Conservation (phyloP, 345 rosid genomes). For the Eucalyptus curtisii region DNA sequence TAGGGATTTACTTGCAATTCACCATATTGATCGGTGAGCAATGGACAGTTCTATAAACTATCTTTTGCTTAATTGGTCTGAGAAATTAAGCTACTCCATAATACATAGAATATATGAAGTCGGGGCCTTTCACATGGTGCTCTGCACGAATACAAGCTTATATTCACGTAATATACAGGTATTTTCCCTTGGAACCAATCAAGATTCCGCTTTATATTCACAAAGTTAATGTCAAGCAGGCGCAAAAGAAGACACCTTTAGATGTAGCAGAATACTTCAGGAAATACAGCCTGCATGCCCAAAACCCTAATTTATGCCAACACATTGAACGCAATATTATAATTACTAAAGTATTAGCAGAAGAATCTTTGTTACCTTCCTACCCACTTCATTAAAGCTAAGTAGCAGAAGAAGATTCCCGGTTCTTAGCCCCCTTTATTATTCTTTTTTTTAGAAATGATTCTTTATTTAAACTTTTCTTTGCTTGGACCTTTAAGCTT, state of each 20-base stretch:
- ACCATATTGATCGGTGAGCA: background rate
- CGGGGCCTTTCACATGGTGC: background rate
- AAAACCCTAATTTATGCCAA: background rate
- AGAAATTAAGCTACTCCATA: background rate
- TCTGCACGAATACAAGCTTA: background rate
- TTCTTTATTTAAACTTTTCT: background rate
- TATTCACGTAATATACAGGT: background rate
- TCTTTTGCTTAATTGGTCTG: background rate
- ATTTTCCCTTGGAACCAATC: background rate
- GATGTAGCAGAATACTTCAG: background rate
- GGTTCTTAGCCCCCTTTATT: slow-evolving; percentile 22
- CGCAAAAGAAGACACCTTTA: background rate
- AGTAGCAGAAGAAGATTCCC: slow-evolving; percentile 57
- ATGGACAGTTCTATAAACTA: background rate
- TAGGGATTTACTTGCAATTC: background rate
- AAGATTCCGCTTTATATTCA: background rate
- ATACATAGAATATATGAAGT: background rate
- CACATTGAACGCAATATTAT: background rate
- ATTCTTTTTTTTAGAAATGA: slow-evolving; percentile 2
- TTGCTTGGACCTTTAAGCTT: slow-evolving; percentile 30
- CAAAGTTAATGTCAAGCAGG: background rate
- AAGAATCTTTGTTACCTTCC: slow-evolving; percentile 67
- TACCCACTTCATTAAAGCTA: slow-evolving; percentile 65
- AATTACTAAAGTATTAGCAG: background rate
- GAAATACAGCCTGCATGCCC: background rate